Base-by-base conservation (phyloP, 2,329 filamentous ascomycete genomes). In the Stylonectria norvegica region DNA sequence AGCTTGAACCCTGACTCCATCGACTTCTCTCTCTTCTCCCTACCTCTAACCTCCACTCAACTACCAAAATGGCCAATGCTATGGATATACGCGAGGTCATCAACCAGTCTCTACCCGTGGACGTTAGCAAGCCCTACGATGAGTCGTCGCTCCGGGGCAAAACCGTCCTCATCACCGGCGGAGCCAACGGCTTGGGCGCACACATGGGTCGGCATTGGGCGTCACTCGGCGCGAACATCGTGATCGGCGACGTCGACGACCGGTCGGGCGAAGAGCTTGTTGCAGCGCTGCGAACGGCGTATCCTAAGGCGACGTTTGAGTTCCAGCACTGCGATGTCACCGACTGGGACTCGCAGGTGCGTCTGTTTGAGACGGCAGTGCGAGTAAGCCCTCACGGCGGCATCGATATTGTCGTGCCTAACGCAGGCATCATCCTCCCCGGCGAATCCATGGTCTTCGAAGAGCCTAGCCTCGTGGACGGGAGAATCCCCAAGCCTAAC, bases 301-400 rank as follows among this genome's bases (percentile, higher is more conserved):
- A 65, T 34, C 58, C 56, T 55, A 44, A 66, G 60, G 20, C 65
- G 58, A 48, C 71, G 18, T 73, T 78, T 44, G 67, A 75, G 54
- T 84, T 77, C 56, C 64, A 79, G 36, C 68, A 74, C 51, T 83
- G 79, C 66, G 76, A 86, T 62, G 82, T 86, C 8, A 79, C 77
- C 2, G 68, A 74, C 47, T 86, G 81, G 79, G 65, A 78, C 30
- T 77, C 75, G 5, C 82, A 86, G 55, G 75, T 80, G 32, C 64
- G 71, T 19, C 69, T 86, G 38, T 87, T 86, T 68, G 75, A 76
- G 31, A 62, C 71, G 38, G 80, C 80, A 3, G 65, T 70, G 25
- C 64, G 66, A 37, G 63, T 77, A 39, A 81, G 76, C 44, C 70
- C 71, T 0, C 68, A 74, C 36, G 70, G 72, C 12, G 71, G 72